Base-by-base conservation (phyloP, 2,329 filamentous ascomycete genomes). In the Fusarium haematococcum region DNA sequence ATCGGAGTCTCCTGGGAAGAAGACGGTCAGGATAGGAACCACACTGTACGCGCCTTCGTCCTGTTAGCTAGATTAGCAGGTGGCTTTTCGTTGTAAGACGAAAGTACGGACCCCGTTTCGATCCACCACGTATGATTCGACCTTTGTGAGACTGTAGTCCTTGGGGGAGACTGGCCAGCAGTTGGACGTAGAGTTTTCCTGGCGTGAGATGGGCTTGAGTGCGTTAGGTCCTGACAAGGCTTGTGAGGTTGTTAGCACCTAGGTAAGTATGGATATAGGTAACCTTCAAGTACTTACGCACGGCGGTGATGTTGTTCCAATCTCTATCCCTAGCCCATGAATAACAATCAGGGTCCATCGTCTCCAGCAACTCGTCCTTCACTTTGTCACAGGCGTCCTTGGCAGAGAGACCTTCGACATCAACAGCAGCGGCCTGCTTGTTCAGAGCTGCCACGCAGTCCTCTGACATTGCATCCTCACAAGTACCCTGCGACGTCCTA, bases 131-230 rank as follows among this genome's bases (percentile, higher is more conserved):
- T 67, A 57, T 16, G 68, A 68, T 14, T 43, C 59, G 1, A 71
- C 48, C 18, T 57, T 32, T n/a, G 63, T 67, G 5, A 74, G 63
- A 10, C 45, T 16, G 54, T 65, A 30, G 7, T 59, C 35, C 14
- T 65, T 69, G 20, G 68, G 68, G 16, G 61, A 33, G 23, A 74
- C 60, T 16, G 69, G 66, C 69, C 65, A 74, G 45, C 69, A 71
- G 23, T 69, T 64, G 10, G 68, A 71, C 2, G 65, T 69, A 2
- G 63, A 63, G 41, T 74, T 74, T 5, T 73, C 37, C 16, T 65
- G 35, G 8, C 63, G 50, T 6, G 54, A 52, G 43, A 71, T 71
- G 2, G 63, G 45, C 4, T 67, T 52, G 2, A 32, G 39, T 2
- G 59, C 54, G 0, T 27, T 33, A 11, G 54, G 39, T 16, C 70